Conservation (phyloP, 1,284 basidiomycete genomes). For the Somion occarium region DNA sequence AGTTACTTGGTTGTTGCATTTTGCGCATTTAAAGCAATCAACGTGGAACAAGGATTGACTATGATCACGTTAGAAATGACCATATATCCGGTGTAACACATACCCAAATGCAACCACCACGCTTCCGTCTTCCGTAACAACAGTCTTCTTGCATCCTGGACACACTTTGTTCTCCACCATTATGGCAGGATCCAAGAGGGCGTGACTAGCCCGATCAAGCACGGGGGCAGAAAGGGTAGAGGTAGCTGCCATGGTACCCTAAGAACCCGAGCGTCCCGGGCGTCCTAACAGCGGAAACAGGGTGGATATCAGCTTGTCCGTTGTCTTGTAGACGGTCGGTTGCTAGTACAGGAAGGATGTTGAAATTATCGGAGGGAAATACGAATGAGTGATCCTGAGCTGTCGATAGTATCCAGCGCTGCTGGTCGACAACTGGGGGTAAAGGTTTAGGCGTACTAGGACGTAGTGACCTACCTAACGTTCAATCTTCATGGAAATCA, state of each 20-base stretch:
- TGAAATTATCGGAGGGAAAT: too few relatives aligned
- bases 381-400: neutral
- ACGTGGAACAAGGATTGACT: slow-evolving; percentile 83
- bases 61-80: slow-evolving; percentile 9
- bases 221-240: neutral
- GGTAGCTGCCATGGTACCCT: too few relatives aligned
- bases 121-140: slow-evolving; percentile 81
- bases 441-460: neutral
- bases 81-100: slow-evolving; percentile 21
- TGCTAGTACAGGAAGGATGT: too few relatives aligned
- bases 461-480: neutral
- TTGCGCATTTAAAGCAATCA: slow-evolving; percentile 82
- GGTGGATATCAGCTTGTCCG: too few relatives aligned
- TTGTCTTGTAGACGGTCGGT: neutral
- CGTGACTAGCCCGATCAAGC: neutral
- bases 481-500: neutral
- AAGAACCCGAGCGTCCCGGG: too few relatives aligned
- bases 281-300: too few relatives aligned
- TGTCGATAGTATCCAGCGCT: neutral
- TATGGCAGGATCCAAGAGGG: slow-evolving; percentile 11
- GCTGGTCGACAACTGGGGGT: neutral
- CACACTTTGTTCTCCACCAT: slow-evolving; percentile 62
- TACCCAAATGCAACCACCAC: slow-evolving; percentile 91
- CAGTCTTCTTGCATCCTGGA: slow-evolving; percentile 81
- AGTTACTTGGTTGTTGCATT: slow-evolving; percentile 75